These are phyloP conservation scores for Chlorella variabilis DNA, from an alignment of 163 green algal genomes.

Conservation along the genomic window DNA sequence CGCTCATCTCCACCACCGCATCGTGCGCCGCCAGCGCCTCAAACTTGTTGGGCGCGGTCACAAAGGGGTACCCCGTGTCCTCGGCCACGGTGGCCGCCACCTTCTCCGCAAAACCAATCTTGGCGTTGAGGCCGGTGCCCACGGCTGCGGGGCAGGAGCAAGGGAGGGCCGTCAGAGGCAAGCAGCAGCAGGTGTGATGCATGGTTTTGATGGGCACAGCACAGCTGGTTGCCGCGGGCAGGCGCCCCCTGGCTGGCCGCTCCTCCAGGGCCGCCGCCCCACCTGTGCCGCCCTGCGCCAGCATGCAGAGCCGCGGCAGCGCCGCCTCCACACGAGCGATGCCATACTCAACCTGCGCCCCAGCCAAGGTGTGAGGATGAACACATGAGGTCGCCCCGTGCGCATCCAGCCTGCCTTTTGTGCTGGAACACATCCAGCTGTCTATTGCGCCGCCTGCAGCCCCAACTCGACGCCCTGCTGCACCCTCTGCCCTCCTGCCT, in stretches of 20 bases:
- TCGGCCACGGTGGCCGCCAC: constrained; percentile 76
- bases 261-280: not conserved
- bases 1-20: constrained; percentile 84
- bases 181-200: not conserved
- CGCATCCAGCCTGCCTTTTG: not conserved
- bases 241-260: too few relatives aligned
- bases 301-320: constrained; percentile 78
- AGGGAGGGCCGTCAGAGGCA: not conserved
- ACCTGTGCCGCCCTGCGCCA: constrained; percentile 92
- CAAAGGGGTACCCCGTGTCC: constrained; percentile 90
- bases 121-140: constrained; percentile 95
- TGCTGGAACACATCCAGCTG: too few relatives aligned
- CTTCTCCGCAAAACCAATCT: constrained; percentile 73
- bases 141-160: constrained; percentile 68
- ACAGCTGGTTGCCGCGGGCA: too few relatives aligned
- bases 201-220: too few relatives aligned
- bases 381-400: too few relatives aligned
- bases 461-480: too few relatives aligned
- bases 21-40: constrained; percentile 95
- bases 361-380: not conserved
- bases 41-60: constrained; percentile 98
- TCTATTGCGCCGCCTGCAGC: too few relatives aligned
- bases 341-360: constrained; percentile 79
- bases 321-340: constrained; percentile 75
- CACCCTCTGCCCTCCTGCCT: not conserved